phyloP scores from a whole-genome alignment of 352 stramenopile genomes.

The Phytopythium boreale region DNA sequence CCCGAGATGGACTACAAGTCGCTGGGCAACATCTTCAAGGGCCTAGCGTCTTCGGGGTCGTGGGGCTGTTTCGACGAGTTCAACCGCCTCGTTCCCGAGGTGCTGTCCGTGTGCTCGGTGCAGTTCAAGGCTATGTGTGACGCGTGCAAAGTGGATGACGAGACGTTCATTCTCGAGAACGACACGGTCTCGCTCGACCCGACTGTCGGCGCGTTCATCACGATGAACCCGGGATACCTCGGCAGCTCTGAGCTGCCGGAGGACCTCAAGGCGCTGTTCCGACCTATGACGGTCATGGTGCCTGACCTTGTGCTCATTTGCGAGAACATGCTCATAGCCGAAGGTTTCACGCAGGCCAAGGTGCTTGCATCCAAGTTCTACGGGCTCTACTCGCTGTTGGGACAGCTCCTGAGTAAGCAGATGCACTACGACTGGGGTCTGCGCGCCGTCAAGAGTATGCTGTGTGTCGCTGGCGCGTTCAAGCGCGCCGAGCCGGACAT shows the following conservation, averaged over 20 bases:
- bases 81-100: conserved; percentile 93
- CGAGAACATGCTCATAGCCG: conserved; percentile 97
- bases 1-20: conserved; percentile 97
- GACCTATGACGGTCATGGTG: conserved; percentile 96
- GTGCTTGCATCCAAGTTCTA: conserved; percentile 96
- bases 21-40: conserved; percentile 98
- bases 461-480: conserved; percentile 93
- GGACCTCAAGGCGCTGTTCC: conserved; percentile 94
- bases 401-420: conserved; percentile 93
- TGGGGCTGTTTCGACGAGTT: conserved; percentile 98
- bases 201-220: conserved; percentile 94
- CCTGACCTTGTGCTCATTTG: conserved; percentile 95
- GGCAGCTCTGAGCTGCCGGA: conserved; percentile 93
- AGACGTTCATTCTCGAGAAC: conserved; percentile 93
- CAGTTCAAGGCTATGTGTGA: conserved; percentile 97
- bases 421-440: conserved; percentile 96
- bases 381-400: conserved; percentile 92
- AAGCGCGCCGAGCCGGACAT: conserved; percentile 93
- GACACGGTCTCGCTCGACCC: conserved; percentile 92
- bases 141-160: conserved; percentile 92
- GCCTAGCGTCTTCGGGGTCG: conserved; percentile 90
- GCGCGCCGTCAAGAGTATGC: conserved; percentile 93
- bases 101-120: conserved; percentile 92
- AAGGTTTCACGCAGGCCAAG: conserved; percentile 94
- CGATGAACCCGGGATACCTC: conserved; percentile 97